A percentile compares a stretch with the other conserved stretches of the same genome.
phyloP scores from a whole-genome alignment of 352 stramenopile species.

The Phytophthora agathidicida region DNA sequence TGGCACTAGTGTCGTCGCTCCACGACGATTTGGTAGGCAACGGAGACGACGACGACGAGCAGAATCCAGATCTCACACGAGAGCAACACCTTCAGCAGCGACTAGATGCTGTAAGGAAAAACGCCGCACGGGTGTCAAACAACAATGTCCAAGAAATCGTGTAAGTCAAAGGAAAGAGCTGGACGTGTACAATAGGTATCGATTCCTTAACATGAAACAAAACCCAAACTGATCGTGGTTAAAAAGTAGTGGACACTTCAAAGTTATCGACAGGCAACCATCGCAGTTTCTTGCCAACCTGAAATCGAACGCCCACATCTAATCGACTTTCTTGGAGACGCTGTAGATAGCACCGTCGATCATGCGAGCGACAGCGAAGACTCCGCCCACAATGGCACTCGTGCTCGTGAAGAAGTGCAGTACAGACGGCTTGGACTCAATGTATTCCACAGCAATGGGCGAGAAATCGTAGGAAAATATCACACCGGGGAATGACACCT shows the following conservation, averaged over 20 bases:
- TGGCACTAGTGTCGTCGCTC: slow-evolving; percentile 53
- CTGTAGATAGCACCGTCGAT: slow-evolving; percentile 89
- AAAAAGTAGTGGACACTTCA: slow-evolving; percentile 24
- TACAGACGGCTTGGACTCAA: slow-evolving; percentile 85
- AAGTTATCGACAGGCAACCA: slow-evolving; percentile 6
- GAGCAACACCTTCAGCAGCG: slow-evolving; percentile 36
- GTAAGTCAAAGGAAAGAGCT: slow-evolving; percentile 25
- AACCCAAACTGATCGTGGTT: slow-evolving; percentile 24
- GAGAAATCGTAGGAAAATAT: slow-evolving; percentile 92
- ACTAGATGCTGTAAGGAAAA: slow-evolving; percentile 35
- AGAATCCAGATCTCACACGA: slow-evolving; percentile 19
- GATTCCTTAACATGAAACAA: slow-evolving; percentile 26
- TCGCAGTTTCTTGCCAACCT: background rate
- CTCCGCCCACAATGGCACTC: slow-evolving; percentile 85
- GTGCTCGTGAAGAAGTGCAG: slow-evolving; percentile 89
- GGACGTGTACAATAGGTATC: slow-evolving; percentile 35
- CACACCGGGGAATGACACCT: slow-evolving; percentile 81
- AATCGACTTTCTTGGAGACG: slow-evolving; percentile 90
- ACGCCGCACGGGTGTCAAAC: slow-evolving; percentile 4
- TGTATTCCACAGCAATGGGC: slow-evolving; percentile 88
- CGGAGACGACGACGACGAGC: slow-evolving; percentile 24
- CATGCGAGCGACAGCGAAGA: slow-evolving; percentile 89
- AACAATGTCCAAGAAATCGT: slow-evolving; percentile 30
- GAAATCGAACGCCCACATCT: slow-evolving; percentile 26
- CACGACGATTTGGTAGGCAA: slow-evolving; percentile 52